Base-by-base conservation (phyloP, 1,284 basidiomycete species). In the Ustilago crameri region DNA sequence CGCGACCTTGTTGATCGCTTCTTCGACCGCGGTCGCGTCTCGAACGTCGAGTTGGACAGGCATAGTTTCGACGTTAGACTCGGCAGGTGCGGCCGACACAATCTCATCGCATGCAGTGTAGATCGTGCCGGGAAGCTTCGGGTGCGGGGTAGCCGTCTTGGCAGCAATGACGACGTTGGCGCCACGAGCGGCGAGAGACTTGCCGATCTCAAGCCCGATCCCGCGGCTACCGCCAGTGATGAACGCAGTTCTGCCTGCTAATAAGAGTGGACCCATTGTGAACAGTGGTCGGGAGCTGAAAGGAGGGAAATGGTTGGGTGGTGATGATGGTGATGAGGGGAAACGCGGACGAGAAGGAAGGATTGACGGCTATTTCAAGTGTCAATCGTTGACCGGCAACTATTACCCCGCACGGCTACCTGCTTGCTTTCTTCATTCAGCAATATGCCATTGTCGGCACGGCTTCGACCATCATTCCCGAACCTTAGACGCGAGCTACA, bases 11-110 rank as follows among this genome's bases (percentile, higher is more conserved):
- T 71, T 57, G 32, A 84, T 68, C 5, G 79, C 80, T 0, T 64
- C 47, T 38, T 81, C 60, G 0, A 84, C 80, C 3, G 69, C 72
- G 8, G 44, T 35, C 0, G 61, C 76, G 49, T 81, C 62, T 0
- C 82, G 68, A n/a, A 84, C 77, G 46, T 84, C 82, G 14, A 84
- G 60, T 37, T 82, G 80, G 3, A 84, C 51, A 0, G 82, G 72
- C 5, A 82, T 60, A 1, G 76, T 80, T 15, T 54, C 51, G 0
- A 63, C 74, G 9, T 46, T 46, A 3, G 40, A 57, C 0, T 65
- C 54, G 3, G 51, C 37, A 5, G 48, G 46, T 0, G 80, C 82
- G 0, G 75, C 53, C 15, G 50, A 30, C 5, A 74, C 49, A 30
- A 84, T 72, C 54, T 83, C 82, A 7, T 78, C 73, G 18, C 74